A percentile compares a stretch with the other conserved stretches of the same genome.
phyloP scores from a whole-genome alignment of 805 yeast genomes.

The Cyberlindnera meyerae region DNA sequence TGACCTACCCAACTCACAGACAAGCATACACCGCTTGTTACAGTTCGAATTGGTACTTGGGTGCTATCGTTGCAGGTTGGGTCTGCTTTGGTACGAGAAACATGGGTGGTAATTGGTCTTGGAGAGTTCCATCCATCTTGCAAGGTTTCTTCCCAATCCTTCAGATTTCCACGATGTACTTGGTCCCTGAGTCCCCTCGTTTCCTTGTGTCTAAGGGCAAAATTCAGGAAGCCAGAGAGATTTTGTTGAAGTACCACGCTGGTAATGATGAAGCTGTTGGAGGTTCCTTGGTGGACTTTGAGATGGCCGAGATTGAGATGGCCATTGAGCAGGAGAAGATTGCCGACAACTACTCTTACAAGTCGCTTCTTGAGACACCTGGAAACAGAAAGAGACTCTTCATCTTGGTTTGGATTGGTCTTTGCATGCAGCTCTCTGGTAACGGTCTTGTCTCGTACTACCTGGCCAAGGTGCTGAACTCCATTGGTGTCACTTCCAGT shows the following conservation, averaged over 20 bases:
- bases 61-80: conserved; percentile 51
- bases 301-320: conserved; percentile 36
- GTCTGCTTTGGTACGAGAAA: conserved; percentile 42
- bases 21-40: conserved; percentile 39
- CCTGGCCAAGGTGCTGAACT: conserved; percentile 42
- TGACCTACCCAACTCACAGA: conserved; percentile 43
- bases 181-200: conserved; percentile 49
- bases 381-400: conserved; percentile 40
- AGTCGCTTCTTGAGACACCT: conserved; percentile 34
- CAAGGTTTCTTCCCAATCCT: conserved; percentile 45
- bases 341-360: conserved; percentile 31
- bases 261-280: conserved; percentile 26
- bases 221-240: conserved; percentile 37
- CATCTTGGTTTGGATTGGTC: conserved; percentile 30
- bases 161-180: conserved; percentile 33
- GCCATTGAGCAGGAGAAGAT: conserved; percentile 39
- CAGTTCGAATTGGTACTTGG: conserved; percentile 49
- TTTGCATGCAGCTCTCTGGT: conserved; percentile 40
- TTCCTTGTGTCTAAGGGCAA: conserved; percentile 38
- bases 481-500: conserved; percentile 49
- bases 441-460: conserved; percentile 50
- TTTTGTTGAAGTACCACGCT: conserved; percentile 38
- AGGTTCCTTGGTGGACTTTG: conserved; percentile 33
- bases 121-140: conserved; percentile 52
- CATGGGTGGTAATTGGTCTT: conserved; percentile 32